Conservation (phyloP, 495 filamentous ascomycete species). For the Penicillium nucicola region DNA sequence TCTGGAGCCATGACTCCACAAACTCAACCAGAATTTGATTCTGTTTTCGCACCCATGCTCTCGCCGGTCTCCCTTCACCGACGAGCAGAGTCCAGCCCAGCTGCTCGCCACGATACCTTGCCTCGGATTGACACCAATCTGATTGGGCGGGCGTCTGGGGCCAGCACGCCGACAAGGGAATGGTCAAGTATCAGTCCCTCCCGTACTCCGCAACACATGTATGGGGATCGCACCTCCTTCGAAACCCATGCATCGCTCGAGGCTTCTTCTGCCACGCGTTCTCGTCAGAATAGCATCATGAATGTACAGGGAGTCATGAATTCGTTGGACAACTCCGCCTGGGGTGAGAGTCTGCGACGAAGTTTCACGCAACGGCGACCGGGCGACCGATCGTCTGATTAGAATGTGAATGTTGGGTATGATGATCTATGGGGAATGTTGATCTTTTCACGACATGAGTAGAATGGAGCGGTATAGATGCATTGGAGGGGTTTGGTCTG, state of each 20-base stretch:
- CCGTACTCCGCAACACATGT: conserved; percentile 34
- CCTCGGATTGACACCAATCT: conserved; percentile 44
- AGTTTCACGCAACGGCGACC: conserved; percentile 76
- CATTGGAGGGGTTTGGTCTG: conserved; percentile 12
- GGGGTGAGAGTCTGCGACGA: conserved; percentile 87
- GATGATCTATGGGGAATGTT: conserved; percentile 4
- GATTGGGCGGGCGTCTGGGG: conserved; percentile 24
- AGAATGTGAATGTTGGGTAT: background rate
- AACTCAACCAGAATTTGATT: conserved; percentile 15
- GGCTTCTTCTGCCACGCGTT: conserved; percentile 15
- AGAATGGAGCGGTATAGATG: conserved; percentile 11
- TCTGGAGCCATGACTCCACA: conserved; percentile 20
- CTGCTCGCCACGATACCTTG: conserved; percentile 16
- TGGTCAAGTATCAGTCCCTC: conserved; percentile 46
- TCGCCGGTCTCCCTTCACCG: conserved; percentile 36
- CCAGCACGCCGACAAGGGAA: conserved; percentile 36
- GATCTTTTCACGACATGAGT: conserved; percentile 12
- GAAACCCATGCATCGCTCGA: conserved; percentile 20
- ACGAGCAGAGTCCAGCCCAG: conserved; percentile 26
- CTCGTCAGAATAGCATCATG: conserved; percentile 60
- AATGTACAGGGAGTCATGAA: conserved; percentile 76
- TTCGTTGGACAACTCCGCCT: conserved; percentile 79
- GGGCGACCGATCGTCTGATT: conserved; percentile 25
- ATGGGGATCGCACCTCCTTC: conserved; percentile 29
- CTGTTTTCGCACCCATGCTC: conserved; percentile 26